These are phyloP conservation scores for Colletotrichum aenigma DNA, from an alignment of 2,329 filamentous ascomycete species.

Conservation along the genomic window DNA sequence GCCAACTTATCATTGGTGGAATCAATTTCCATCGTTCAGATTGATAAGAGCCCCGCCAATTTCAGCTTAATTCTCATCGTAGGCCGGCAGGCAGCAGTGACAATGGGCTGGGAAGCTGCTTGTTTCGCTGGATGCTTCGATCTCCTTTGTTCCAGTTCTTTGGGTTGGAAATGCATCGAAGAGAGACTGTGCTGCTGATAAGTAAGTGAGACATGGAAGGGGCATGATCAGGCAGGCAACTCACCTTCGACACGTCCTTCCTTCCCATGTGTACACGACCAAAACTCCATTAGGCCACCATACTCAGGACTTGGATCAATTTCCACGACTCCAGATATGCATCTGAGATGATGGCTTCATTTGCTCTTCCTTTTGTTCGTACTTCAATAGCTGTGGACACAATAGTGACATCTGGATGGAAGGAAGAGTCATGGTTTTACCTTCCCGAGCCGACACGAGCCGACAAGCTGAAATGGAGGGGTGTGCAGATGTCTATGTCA, in stretches of 20 bases:
- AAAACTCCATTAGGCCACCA: neutral
- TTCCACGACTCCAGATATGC: neutral
- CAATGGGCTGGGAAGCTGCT: neutral
- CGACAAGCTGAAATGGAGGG: no score
- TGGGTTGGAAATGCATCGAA: accelerated
- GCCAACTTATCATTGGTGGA: no score
- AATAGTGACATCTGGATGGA: neutral
- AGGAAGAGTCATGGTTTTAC: accelerated
- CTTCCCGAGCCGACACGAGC: no score
- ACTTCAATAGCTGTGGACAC: neutral
- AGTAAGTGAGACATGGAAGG: neutral
- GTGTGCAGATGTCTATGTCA: neutral
- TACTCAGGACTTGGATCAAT: accelerated
- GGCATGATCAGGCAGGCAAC: neutral
- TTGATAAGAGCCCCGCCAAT: no score
- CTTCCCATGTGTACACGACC: accelerated
- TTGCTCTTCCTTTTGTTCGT: neutral
- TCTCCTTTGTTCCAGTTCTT: neutral
- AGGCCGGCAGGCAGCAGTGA: neutral
- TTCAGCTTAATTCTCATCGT: no score
- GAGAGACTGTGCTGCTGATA: neutral
- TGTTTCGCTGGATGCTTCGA: neutral
- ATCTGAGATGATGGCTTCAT: accelerated
- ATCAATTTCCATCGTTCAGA: no score
- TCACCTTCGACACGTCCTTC: neutral